A percentile compares a stretch with the other conserved stretches of the same genome.
phyloP scores from a whole-genome alignment of 306 rosid genomes.

The Medicago lupulina region DNA sequence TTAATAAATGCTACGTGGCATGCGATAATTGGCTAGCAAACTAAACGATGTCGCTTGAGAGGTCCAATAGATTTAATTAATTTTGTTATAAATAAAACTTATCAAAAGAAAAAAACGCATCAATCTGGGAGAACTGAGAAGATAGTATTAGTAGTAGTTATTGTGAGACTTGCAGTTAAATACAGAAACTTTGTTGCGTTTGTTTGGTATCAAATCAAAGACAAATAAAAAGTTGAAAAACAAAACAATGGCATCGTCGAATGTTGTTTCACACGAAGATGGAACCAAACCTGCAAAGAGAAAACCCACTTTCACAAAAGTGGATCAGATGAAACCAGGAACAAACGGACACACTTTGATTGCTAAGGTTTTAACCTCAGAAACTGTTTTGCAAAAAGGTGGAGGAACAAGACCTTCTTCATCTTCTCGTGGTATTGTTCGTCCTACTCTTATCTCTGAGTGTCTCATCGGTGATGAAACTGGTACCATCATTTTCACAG shows the following conservation, averaged over 20 bases:
- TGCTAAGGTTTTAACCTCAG: constrained; percentile 64
- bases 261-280: constrained; percentile 24
- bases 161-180: neutral
- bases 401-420: constrained; percentile 68
- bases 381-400: constrained; percentile 74
- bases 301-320: constrained; percentile 79
- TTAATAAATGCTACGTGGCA: neutral
- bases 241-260: constrained; percentile 48
- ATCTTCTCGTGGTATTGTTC: constrained; percentile 52
- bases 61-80: no score
- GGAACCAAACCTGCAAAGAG: constrained; percentile 53
- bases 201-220: neutral
- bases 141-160: neutral
- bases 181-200: no score
- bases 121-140: neutral
- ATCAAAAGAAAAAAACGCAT: no score
- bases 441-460: constrained; percentile 86
- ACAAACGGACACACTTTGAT: constrained; percentile 79
- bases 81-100: no score
- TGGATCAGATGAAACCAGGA: constrained; percentile 80
- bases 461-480: constrained; percentile 88
- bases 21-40: neutral
- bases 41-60: neutral
- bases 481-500: constrained; percentile 79
- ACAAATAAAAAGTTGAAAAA: no score